Base-by-base conservation (phyloP, 495 filamentous ascomycete genomes). In the Lasiosphaeria miniovina region DNA sequence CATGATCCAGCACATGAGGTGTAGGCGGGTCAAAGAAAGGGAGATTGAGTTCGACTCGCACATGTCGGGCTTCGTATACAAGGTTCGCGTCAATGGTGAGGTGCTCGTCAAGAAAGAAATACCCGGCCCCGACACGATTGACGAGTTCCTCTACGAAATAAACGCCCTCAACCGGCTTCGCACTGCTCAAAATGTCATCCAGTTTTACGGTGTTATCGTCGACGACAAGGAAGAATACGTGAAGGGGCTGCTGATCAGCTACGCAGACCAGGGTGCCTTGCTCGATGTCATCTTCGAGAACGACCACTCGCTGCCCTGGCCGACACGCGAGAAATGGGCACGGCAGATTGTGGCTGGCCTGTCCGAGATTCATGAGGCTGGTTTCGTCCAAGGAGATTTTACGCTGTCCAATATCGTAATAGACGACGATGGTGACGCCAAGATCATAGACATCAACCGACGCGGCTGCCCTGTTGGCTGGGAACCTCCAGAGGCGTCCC, bases 361-460 rank as follows among this genome's bases (percentile, higher is more conserved):
- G 5, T 86, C 89, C 11, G 91, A 97, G 64, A 93, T 98, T 38
- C 94, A 98, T 61, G 95, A 97, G 65, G 87, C 90, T 24, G 95
- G 94, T 38, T 98, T 96, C 70, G 94, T 98, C 33, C 94, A 98
- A 67, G 94, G 94, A 11, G 94, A 98, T 64, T 97, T 98, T 61
- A 98, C 94, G 0, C 78, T 98, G 9, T 96, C 93, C 4, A 98
- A 98, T 67, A 96, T 98, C 58, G 94, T 98, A 61, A 88, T 98
- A 65, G 90, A 98, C 67, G 80, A 79, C 3, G 69, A 89, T 40
- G 85, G 92, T 71, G 83, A 97, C 67, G 95, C 94, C 12, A 90
- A 93, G 62, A 98, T 98, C 61, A 98, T 98, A 71, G 94, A 98
- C 75, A 98, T 98, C 80, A 98, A 98, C 72, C 83, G 94, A 35